Base-by-base conservation (phyloP, 2,329 filamentous ascomycete genomes). In the Neofusicoccum kwambonambiense region DNA sequence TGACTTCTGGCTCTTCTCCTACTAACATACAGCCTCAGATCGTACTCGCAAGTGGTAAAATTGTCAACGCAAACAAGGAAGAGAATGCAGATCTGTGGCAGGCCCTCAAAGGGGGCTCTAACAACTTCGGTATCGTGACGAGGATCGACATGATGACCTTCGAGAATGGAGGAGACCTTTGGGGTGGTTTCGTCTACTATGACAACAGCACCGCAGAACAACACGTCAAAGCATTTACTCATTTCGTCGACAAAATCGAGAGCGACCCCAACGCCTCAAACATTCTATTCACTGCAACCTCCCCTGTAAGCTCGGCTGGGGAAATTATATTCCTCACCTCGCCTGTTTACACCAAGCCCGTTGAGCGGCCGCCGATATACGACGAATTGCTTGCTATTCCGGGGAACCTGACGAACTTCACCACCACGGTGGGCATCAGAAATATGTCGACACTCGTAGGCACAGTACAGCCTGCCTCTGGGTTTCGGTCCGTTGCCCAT, bases 71-170 rank as follows among this genome's bases (percentile, higher is more conserved):
- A n/a, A 65, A 62, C 31, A 63, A 15, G 2, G 15, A 39, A 11
- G 11, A 62, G 8, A 50, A 66, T n/a, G 2, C 0, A 42, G 75
- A 78, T 58, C 70, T 79, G 1, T 78, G 74, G 69, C 73, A 73
- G 70, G 75, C 74, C 0, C 66, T 79, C 7, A 76, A 76, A 31
- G 77, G 77, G n/a, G 76, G 76, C 22, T 70, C 69, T 2, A 75
- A 69, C 63, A 77, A 77, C 65, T 76, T 79, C 44, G 77, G 74
- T 13, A 71, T 79, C 15, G 75, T 78, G 2, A 77, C 75, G 2
- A 70, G 71, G 6, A 73, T 77, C 56, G 71, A 71, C 11, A 68
- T 75, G 47, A 13, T 15, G 7, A 34, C 19, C 2, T 63, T 64
- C n/a, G 58, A 56, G 17, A 52, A 52, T 2, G 11, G 50, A 11